Conservation (phyloP, 2,329 filamentous ascomycete genomes). For the Phaeophleospora eucalypticola region DNA sequence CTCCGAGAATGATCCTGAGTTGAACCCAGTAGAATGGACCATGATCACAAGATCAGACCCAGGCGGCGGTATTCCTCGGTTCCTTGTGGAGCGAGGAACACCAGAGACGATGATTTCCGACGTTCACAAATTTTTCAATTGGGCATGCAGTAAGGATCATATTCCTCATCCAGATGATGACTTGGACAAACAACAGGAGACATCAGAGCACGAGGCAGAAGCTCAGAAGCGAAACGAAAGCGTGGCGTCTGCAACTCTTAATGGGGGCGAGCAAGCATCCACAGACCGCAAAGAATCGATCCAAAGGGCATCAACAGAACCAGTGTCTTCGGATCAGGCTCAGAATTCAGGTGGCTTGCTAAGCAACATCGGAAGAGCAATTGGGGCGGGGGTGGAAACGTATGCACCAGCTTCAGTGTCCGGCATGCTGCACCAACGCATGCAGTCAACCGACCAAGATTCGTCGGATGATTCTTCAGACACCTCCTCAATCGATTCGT, state of each 20-base stretch:
- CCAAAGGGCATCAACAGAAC: slow-evolving; percentile 5
- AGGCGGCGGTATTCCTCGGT: slow-evolving; percentile 80
- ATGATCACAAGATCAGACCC: slow-evolving; percentile 90
- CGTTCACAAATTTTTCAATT: slow-evolving; percentile 75
- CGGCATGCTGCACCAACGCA: slow-evolving; percentile 23
- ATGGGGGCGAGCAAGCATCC: background rate
- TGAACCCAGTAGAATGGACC: slow-evolving; percentile 77
- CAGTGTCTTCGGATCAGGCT: slow-evolving; percentile 4
- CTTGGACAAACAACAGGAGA: slow-evolving; percentile 21
- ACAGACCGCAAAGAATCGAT: too few relatives aligned
- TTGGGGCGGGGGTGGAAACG: slow-evolving; percentile 31
- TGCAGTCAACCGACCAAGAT: slow-evolving; percentile 13
- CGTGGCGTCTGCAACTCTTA: background rate
- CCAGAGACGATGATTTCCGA: slow-evolving; percentile 75
- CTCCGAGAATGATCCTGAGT: slow-evolving; percentile 45
- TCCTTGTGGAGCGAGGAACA: slow-evolving; percentile 87
- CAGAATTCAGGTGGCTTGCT: slow-evolving; percentile 11
- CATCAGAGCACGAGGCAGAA: slow-evolving; percentile 2
- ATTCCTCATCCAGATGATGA: slow-evolving; percentile 35
- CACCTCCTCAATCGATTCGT: slow-evolving; percentile 31
- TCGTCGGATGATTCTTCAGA: slow-evolving; percentile 21
- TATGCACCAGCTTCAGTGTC: slow-evolving; percentile 34
- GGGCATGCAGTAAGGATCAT: slow-evolving; percentile 58
- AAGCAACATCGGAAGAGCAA: slow-evolving; percentile 26
- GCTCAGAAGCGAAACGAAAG: background rate